Base-by-base conservation (phyloP, 768 basidiomycete genomes). In the Russula compacta region DNA sequence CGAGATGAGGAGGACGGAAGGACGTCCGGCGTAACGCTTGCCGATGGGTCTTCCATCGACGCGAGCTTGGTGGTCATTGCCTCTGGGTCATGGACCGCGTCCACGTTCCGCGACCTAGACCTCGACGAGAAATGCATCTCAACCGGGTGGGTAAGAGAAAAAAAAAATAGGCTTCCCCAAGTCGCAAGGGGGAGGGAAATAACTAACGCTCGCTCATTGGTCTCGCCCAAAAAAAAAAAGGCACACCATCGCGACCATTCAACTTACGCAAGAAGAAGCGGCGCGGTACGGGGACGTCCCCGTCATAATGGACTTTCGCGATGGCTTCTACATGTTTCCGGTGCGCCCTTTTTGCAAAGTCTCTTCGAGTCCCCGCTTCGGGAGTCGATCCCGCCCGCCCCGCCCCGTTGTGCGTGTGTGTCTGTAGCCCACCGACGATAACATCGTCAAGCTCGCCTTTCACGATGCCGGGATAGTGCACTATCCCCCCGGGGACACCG, bases 41-140 rank as follows among this genome's bases (percentile, higher is more conserved):
- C 71, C 21, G 82, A 85, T 68, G 89, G 86, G 8, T 74, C 75
- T 3, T 64, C 70, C 11, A 79, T 83, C 64, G 66, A 73, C 15
- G 87, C 85, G 1, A 80, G 85, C 56, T 65, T 83, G 50, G 79
- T 92, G 8, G 75, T 95, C 33, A 71, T 94, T 38, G 83, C 90
- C 8, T 76, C 84, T 14, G 92, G 93, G 24, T 81, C 87, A 6
- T 97, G 95, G 95, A 93, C 92, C 1, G 83, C 89, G 9, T 85
- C 86, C 1, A 71, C 85, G 1, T 91, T 95, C 69, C 83, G 85
- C 8, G 79, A 80, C 42, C 71, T 85, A 9, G 71, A 74, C 12
- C 68, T 88, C 42, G 74, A 77, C 15, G 69, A 73, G 2, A 75
- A 72, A 24, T 85, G 85, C 63, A 72, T 85, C 8, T 90, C 95